A percentile compares a stretch with the other conserved stretches of the same genome.
phyloP scores from a whole-genome alignment of 371 early-diverging fungal species.

The Saksenaea vasiformis region DNA sequence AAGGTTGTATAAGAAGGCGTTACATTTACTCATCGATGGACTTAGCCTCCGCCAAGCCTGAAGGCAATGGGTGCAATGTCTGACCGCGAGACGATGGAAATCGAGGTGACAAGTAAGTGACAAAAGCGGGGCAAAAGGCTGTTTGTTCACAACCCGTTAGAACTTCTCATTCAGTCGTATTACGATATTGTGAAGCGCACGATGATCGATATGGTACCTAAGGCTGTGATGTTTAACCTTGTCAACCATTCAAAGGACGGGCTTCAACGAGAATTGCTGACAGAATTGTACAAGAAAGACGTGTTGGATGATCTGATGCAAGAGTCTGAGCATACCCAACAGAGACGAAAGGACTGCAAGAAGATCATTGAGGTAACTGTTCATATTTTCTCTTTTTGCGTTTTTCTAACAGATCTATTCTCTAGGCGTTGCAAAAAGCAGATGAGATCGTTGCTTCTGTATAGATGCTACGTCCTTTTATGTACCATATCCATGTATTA shows the following conservation, averaged over 20 bases:
- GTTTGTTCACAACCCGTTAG: constrained; percentile 24
- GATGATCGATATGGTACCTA: constrained; percentile 97
- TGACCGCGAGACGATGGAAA: constrained; percentile 96
- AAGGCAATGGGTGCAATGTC: constrained; percentile 94
- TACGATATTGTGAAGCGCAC: constrained; percentile 98
- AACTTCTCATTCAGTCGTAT: constrained; percentile 94
- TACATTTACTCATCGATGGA: not conserved
- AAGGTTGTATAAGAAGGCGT: not conserved
- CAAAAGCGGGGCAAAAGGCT: constrained; percentile 77
- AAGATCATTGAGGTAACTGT: constrained; percentile 90
- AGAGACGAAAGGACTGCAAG: constrained; percentile 93
- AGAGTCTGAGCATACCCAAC: constrained; percentile 91
- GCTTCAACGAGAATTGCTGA: constrained; percentile 93
- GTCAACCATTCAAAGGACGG: constrained; percentile 90
- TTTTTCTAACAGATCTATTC: no score
- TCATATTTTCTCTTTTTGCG: no score
- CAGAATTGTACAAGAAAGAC: constrained; percentile 95
- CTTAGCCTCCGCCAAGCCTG: constrained; percentile 88
- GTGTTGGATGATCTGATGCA: constrained; percentile 89
- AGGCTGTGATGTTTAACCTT: constrained; percentile 98
- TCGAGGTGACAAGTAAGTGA: constrained; percentile 93
- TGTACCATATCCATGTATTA: no score
- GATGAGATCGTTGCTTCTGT: constrained; percentile 92
- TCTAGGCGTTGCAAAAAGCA: constrained; percentile 83
- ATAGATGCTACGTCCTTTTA: no score